These are phyloP conservation scores for Ganoderma resinaceum DNA, from an alignment of 1,284 basidiomycete species.

Conservation along the genomic window DNA sequence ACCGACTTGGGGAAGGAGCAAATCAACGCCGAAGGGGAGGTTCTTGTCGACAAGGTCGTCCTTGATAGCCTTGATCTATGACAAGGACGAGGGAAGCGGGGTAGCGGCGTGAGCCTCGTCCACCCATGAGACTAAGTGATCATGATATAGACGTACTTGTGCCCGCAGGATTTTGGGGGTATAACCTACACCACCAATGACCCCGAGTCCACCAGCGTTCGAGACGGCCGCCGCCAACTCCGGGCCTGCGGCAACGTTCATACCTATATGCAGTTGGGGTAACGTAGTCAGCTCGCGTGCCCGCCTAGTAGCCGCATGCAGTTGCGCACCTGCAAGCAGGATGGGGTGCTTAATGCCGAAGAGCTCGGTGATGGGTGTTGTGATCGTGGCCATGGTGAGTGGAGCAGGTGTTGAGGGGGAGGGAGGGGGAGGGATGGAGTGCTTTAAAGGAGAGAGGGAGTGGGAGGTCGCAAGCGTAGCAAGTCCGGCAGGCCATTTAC, in stretches of 20 bases:
- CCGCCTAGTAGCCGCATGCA: neutral
- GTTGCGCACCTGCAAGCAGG: conserved; percentile 73
- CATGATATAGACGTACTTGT: conserved; percentile 58
- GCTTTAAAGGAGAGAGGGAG: conserved; percentile 6
- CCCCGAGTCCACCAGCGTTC: conserved; percentile 88
- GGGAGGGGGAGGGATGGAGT: conserved; percentile 3
- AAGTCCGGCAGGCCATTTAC: neutral
- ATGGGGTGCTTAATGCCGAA: conserved; percentile 91
- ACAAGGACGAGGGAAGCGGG: neutral
- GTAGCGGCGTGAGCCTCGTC: neutral
- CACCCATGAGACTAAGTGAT: neutral
- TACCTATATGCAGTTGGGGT: conserved; percentile 49
- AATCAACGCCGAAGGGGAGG: conserved; percentile 87
- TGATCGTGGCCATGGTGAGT: conserved; percentile 60
- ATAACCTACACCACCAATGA: conserved; percentile 87
- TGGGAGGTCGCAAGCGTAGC: neutral
- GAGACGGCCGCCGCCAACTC: conserved; percentile 88
- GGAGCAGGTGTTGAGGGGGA: neutral
- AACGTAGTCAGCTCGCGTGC: neutral
- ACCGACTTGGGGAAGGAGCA: conserved; percentile 84
- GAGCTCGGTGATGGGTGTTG: conserved; percentile 82
- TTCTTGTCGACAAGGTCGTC: conserved; percentile 70
- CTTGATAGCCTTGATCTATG: conserved; percentile 79
- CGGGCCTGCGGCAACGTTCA: conserved; percentile 90
- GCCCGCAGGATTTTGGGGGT: conserved; percentile 76